phyloP scores from a whole-genome alignment of 1,139 yeast species.

The Zygoascus hellenicus region DNA sequence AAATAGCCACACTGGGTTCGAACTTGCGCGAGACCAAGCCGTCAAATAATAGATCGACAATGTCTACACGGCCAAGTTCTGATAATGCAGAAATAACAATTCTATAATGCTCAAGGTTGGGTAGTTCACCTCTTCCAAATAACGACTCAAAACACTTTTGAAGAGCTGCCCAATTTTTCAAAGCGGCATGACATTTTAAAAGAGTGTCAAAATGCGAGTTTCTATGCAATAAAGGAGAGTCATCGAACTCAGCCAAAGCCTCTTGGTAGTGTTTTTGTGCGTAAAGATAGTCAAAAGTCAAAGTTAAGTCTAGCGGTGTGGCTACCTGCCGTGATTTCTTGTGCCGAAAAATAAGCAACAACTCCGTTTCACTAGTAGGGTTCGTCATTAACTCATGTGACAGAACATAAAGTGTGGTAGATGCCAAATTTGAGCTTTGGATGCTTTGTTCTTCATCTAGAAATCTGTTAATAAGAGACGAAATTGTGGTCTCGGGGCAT shows the following conservation, averaged over 20 bases:
- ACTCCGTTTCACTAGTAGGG: neutral
- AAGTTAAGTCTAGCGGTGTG: constrained; percentile 24
- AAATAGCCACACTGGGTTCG: constrained; percentile 44
- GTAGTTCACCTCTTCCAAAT: constrained; percentile 52
- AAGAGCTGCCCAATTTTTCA: constrained; percentile 53
- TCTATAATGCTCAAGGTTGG: constrained; percentile 54
- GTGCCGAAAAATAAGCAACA: neutral
- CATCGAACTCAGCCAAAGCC: constrained; percentile 39
- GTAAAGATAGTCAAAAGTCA: constrained; percentile 41
- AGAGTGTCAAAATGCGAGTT: constrained; percentile 26
- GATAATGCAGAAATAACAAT: constrained; percentile 63
- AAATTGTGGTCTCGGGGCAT: neutral
- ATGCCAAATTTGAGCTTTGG: constrained; percentile 15
- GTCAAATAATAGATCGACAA: constrained; percentile 48
- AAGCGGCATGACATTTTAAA: constrained; percentile 43
- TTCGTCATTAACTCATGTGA: constrained; percentile 8
- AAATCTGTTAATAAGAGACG: neutral
- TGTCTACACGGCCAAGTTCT: constrained; percentile 47
- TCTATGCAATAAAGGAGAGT: constrained; percentile 30
- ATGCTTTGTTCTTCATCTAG: constrained; percentile 8
- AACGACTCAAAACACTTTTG: constrained; percentile 59
- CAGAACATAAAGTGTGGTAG: constrained; percentile 20
- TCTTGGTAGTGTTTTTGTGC: constrained; percentile 38
- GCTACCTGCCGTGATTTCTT: constrained; percentile 18
- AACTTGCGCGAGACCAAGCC: constrained; percentile 43